Evolutionary conservation across 805 yeast species (phyloP), one percentile per base, ranked within the genome.

Genomic region (Metschnikowia santaceciliae): DNA sequence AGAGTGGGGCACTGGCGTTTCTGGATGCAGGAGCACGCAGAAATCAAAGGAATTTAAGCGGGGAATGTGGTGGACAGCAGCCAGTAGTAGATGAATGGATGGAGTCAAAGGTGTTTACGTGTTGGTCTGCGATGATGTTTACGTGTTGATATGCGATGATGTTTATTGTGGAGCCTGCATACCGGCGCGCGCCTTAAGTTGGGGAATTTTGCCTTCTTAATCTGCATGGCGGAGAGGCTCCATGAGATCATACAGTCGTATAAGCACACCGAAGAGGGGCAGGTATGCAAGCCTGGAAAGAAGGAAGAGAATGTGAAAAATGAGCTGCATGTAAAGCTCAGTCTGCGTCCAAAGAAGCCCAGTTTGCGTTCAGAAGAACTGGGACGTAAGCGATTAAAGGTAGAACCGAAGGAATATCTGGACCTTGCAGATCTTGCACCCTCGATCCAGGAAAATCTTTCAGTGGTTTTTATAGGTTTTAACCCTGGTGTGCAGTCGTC

Each of bases 401-500:
- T 26, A 8, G 30, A 26, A 10, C 4, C 30, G 11, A 26, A 19
- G 15, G 40, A 13, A 8, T 32, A 14, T 13, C 34, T 26, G 34
- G 38, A 15, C 2, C 60, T 61, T n/a, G 52, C 60, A 15, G 72
- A 71, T 35, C 59, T 71, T 10, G 62, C 60, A 30, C 78, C 77
- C 4, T 68, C 72, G 13, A 47, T 73, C 20, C 44, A 55, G 15
- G 46, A 50, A 2, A 47, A 61, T 43, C 58, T 69, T 38, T 51
- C 59, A 14, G 46, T 84, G 1, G 72, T 86, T 3, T 86, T 86
- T 57, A 73, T 86, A 3, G 94, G 94, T 0, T 84, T 75, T 69
- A 86, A 86, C 58, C 94, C 94, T 0, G 88, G 91, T 2, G 64
- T 81, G 3, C 75, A 74, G 58, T 83, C 90, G 1, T 79, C 88